Evolutionary conservation across 106 monocot species (phyloP).

Genomic region (Dioscorea dumetorum): DNA sequence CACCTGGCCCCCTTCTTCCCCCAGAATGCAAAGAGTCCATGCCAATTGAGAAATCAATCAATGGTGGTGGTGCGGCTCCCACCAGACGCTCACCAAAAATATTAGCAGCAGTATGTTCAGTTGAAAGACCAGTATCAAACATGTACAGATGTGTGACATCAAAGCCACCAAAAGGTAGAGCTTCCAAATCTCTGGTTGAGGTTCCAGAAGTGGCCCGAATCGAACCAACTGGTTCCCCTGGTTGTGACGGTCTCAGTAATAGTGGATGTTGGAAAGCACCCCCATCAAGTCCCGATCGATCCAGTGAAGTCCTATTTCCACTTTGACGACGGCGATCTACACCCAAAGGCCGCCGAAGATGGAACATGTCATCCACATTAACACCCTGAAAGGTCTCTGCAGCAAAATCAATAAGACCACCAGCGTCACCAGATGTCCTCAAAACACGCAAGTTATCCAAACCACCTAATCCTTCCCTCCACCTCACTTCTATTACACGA

Average conservation of each 20-base stretch:
- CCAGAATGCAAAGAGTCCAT: conserved; percentile 45
- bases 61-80: conserved; percentile 34
- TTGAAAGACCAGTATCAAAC: conserved; percentile 46
- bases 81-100: conserved; percentile 54
- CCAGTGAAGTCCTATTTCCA: conserved; percentile 32
- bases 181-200: conserved; percentile 41
- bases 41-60: conserved; percentile 60
- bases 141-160: conserved; percentile 40
- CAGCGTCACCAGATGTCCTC: conserved; percentile 36
- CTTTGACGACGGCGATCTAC: conserved; percentile 50
- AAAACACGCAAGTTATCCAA: conserved; percentile 52
- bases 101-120: conserved; percentile 37
- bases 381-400: conserved; percentile 55
- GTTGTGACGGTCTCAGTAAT: conserved; percentile 39
- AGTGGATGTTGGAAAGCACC: conserved; percentile 66
- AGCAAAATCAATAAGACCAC: conserved; percentile 58
- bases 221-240: conserved; percentile 23
- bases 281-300: conserved; percentile 31
- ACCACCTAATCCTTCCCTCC: conserved; percentile 52
- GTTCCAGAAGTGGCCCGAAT: conserved; percentile 36
- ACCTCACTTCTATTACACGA: conserved; percentile 70
- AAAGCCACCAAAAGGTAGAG: conserved; percentile 33
- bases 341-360: conserved; percentile 45
- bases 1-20: conserved; percentile 57
- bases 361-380: conserved; percentile 39